A percentile compares a stretch with the other conserved stretches of the same genome.
These are phyloP conservation scores for Fusarium sp. DNA, from an alignment of 2,329 filamentous ascomycete species.

Conservation along the genomic window DNA sequence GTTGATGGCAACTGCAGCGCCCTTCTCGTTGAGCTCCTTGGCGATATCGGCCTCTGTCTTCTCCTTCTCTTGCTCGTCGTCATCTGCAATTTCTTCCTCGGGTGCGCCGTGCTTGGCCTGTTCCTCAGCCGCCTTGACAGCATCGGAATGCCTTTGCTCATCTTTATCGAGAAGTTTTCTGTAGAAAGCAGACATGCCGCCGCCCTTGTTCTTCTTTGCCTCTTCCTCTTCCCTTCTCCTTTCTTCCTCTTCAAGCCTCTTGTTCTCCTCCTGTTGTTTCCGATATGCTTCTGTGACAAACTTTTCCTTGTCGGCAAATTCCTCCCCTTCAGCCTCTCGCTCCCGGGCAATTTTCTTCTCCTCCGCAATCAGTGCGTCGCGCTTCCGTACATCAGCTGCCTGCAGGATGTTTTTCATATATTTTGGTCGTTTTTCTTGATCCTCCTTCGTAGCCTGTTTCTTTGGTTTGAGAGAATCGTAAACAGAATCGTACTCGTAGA, in stretches of 20 bases:
- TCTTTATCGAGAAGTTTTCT: conserved; percentile 77
- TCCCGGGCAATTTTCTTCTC: conserved; percentile 84
- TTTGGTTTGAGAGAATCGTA: conserved; percentile 81
- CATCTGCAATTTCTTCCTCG: conserved; percentile 51
- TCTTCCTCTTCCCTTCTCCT: conserved; percentile 72
- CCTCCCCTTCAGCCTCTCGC: conserved; percentile 82
- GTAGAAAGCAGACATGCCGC: conserved; percentile 85
- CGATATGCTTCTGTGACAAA: conserved; percentile 89
- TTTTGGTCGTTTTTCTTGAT: conserved; percentile 73
- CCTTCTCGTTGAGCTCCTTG: conserved; percentile 72
- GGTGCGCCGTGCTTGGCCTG: conserved; percentile 56
- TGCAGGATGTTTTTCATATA: conserved; percentile 82
- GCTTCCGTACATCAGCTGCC: conserved; percentile 80
- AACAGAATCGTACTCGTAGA: conserved; percentile 88
- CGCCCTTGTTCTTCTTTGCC: conserved; percentile 69
- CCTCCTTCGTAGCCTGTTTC: conserved; percentile 66
- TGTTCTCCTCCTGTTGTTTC: conserved; percentile 81
- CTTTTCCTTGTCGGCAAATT: conserved; percentile 84
- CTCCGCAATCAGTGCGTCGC: conserved; percentile 81
- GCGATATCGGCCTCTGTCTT: conserved; percentile 74
- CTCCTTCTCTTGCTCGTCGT: conserved; percentile 66
- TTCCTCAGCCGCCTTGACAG: conserved; percentile 74
- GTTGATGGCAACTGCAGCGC: conserved; percentile 74
- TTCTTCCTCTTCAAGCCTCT: conserved; percentile 78
- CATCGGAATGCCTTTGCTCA: conserved; percentile 76